These are phyloP conservation scores for Exophiala dermatitidis DNA, from an alignment of 2,329 filamentous ascomycete species.

Conservation along the genomic window DNA sequence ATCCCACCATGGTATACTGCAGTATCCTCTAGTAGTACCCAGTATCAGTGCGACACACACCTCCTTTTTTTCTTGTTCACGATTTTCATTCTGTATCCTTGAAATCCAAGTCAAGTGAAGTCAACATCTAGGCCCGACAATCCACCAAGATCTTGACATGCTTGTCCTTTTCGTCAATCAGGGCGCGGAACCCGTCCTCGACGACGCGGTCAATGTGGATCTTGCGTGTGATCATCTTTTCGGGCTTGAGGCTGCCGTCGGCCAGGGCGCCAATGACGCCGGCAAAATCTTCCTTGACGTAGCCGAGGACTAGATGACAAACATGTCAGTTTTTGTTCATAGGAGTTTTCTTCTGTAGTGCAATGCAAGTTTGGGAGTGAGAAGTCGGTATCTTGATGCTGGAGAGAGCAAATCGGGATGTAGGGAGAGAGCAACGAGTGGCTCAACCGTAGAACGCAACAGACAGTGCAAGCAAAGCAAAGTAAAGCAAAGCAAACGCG, in stretches of 20 bases:
- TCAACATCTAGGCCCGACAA: slow-evolving; percentile 14
- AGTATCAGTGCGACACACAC: neutral
- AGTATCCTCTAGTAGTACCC: too few relatives aligned
- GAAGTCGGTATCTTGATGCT: too few relatives aligned
- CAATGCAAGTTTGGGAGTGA: neutral
- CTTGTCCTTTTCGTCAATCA: slow-evolving; percentile 54
- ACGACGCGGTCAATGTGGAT: slow-evolving; percentile 51
- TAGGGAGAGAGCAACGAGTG: too few relatives aligned
- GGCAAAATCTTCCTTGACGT: slow-evolving; percentile 49
- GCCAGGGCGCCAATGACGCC: slow-evolving; percentile 49
- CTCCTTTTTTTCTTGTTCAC: neutral
- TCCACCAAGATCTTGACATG: slow-evolving; percentile 57
- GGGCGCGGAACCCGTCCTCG: slow-evolving; percentile 50
- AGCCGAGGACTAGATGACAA: slow-evolving; percentile 35
- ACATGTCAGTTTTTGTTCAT: neutral
- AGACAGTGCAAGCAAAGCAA: too few relatives aligned
- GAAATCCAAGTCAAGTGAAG: too few relatives aligned
- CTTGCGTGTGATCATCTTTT: slow-evolving; percentile 54
- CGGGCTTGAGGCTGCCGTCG: slow-evolving; percentile 45
- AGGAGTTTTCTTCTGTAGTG: neutral
- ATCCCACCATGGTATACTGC: too few relatives aligned
- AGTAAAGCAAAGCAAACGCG: too few relatives aligned
- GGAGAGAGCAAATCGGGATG: too few relatives aligned
- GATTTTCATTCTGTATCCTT: neutral
- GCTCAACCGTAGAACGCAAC: too few relatives aligned